Evolutionary conservation across 1,139 yeast species (phyloP), one percentile per base, ranked within the genome.

Genomic region (Suhomyces yuchorum): DNA sequence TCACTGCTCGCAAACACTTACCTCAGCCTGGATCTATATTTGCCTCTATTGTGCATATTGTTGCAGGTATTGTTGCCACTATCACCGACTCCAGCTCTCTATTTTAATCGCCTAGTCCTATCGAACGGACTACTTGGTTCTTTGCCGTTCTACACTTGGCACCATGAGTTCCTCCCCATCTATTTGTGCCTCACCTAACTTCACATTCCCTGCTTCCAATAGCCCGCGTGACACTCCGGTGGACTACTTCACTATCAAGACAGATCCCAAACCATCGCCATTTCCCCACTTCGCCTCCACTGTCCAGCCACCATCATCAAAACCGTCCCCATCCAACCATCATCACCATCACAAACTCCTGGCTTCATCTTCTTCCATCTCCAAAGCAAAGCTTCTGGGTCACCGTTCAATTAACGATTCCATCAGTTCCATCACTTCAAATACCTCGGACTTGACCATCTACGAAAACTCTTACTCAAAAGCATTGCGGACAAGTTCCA

Each of bases 371-470:
- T 18, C 20, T 6, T 51, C 30, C 6, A 6, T 23, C 12, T 15
- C 28, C 3, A 23, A 23, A 17, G 12, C 39, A 15, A 42, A 42
- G 14, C 34, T 28, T 12, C 18, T 41, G 26, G 28, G 42, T 17
- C 55, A 51, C 41, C 47, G 47, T 14, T 37, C 53, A 22, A 34
- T 39, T 20, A 48, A 49, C 32, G 55, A 50, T 37, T 58, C 61
- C 42, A 51, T 59, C 45, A 54, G 60, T 42, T 57, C 62, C 44
- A 50, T 60, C 30, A 56, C 57, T 8, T 57, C 62, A 24, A 61
- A 57, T 40, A 55, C 61, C 22, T 52, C 56, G 18, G 57, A 52
- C 44, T 44, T 53, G 42, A 53, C 56, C 40, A 47, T 55, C 33
- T 52, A 50, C 24, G 55, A 51, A 14, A 47, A 38, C 28, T 40